phyloP scores from a whole-genome alignment of 305 asterid genomes.

The Fraxinus floribunda region DNA sequence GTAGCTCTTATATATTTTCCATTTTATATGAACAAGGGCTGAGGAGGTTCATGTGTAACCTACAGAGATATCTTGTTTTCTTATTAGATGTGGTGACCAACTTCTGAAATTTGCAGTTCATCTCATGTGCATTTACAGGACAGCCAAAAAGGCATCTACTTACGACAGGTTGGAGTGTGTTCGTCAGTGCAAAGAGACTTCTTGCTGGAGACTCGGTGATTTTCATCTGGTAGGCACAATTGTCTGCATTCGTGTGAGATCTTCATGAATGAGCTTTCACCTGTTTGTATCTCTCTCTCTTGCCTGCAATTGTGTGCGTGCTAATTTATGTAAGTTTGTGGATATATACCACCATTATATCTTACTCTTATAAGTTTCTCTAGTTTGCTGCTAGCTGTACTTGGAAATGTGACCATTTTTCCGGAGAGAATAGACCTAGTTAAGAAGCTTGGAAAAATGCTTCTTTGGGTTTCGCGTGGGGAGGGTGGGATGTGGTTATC shows the following conservation, averaged over 20 bases:
- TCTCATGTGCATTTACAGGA: conserved; percentile 46
- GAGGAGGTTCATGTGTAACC: not conserved
- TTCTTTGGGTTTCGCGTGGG: not conserved
- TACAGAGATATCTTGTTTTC: not conserved
- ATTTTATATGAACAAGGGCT: not conserved
- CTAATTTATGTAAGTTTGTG: not conserved
- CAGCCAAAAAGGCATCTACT: conserved; percentile 98
- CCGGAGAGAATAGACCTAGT: not conserved
- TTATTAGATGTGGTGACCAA: not conserved
- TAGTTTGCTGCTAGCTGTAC: not conserved
- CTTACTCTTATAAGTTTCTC: not conserved
- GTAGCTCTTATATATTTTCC: not conserved
- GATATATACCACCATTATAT: not conserved
- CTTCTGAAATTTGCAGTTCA: conserved; percentile 16
- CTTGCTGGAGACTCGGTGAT: conserved; percentile 93
- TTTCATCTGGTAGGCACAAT: conserved; percentile 76
- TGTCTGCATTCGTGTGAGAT: conserved; percentile 5
- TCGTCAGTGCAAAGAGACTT: conserved; percentile 91
- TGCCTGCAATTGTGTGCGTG: not conserved
- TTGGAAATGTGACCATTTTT: not conserved
- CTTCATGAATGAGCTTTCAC: not conserved
- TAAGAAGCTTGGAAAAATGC: not conserved
- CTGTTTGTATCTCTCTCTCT: not conserved
- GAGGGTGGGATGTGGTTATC: not conserved
- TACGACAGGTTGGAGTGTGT: conserved; percentile 97